Base-by-base conservation (phyloP, 495 filamentous ascomycete species). In the Neurospora africana region DNA sequence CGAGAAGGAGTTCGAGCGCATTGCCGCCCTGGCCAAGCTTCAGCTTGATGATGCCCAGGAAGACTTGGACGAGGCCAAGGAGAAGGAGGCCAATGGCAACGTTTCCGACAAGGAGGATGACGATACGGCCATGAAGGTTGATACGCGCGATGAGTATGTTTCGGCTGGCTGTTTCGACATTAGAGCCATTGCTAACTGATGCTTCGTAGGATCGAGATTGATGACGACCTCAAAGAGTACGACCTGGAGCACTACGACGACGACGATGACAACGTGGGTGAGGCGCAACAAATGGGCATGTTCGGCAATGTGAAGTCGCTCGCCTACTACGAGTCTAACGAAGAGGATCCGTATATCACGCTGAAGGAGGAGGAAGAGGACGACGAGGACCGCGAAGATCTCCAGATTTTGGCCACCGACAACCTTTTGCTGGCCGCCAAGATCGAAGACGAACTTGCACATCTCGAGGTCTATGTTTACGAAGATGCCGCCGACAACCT, bases 401-500 rank as follows among this genome's bases (percentile, higher is more conserved):
- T 98, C 21, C 93, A 99, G 81, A 92, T 99, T 72, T 82, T 98
- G 70, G 89, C 91, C 3, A 94, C 92, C 30, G 95, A 99, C 80
- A 99, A 98, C 78, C 83, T 99, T 72, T 81, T 99, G 30, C 83
- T 99, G 68, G 91, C 94, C 19, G 94, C 93, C 74, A 95, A 96
- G 85, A 87, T 97, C 23, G 95, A 99, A 81, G 95, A 99, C 75
- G 95, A 98, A 75, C 91, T 99, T 35, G 93, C 95, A 35, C 94
- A 98, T 82, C 87, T 99, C 23, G 96, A 98, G 79, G 90, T 98
- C 61, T 98, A 98, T 79, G 93, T 99, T 37, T 99, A 99, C 81
- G 96, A 99, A 81, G 96, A 98, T 77, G 83, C 79, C 71, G 93
- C 89, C 11, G 95, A 97, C 78, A 98, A 99, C 81, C 89, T 99